Conservation (phyloP, 129 eudicot species). For the Ambrosia artemisiifolia region DNA sequence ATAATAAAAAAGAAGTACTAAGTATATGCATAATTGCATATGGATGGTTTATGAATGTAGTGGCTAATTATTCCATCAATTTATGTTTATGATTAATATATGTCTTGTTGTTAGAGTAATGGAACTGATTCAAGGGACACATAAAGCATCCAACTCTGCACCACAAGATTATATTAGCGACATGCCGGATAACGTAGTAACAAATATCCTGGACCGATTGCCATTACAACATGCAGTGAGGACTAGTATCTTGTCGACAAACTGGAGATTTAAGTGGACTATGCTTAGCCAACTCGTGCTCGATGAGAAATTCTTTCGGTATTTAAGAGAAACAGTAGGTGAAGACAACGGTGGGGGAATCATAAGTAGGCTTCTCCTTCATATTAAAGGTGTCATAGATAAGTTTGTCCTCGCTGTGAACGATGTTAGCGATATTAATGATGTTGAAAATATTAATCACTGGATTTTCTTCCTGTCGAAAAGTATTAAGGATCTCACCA, state of each 20-base stretch:
- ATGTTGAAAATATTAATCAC: not conserved
- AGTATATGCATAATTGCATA: no score
- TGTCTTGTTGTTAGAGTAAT: slow-evolving; percentile 2
- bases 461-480: not conserved
- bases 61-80: no score
- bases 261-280: slow-evolving; percentile 17
- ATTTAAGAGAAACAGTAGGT: not conserved
- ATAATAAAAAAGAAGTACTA: not conserved
- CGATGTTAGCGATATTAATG: not conserved
- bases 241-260: slow-evolving; percentile 1
- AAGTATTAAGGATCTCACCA: not conserved
- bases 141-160: not conserved
- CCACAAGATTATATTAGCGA: slow-evolving; percentile 6
- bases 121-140: not conserved
- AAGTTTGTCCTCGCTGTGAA: not conserved
- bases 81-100: no score
- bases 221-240: slow-evolving; percentile 11
- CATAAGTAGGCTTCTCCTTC: not conserved
- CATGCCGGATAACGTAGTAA: slow-evolving; percentile 16
- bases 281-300: slow-evolving; percentile 4
- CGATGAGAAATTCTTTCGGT: not conserved
- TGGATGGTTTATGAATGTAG: not conserved
- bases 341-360: no score
- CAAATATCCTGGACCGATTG: not conserved
- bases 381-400: not conserved